A percentile compares a stretch with the other conserved stretches of the same genome.
Conservation (phyloP, 305 asterid species). For the Petunia hybrid region DNA sequence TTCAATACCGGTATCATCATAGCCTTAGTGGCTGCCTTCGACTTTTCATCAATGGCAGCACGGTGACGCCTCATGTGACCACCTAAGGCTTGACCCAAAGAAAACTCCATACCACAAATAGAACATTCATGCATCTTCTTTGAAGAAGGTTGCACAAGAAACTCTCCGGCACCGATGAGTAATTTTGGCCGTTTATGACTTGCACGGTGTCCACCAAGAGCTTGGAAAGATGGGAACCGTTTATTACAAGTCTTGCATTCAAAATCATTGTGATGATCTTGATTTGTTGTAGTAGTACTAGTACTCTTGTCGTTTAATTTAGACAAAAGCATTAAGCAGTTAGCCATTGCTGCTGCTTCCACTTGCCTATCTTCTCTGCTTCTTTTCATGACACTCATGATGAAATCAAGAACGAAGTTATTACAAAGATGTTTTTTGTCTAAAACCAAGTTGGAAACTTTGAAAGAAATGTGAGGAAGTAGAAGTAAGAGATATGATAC, state of each 20-base stretch:
- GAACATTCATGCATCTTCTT: conserved; percentile 38
- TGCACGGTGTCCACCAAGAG: conserved; percentile 47
- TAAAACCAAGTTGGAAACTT: too few relatives aligned
- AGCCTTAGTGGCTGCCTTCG: background rate
- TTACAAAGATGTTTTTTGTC: too few relatives aligned
- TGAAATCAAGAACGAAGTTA: too few relatives aligned
- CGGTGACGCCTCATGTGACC: conserved; percentile 37
- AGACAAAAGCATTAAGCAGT: conserved; percentile 43
- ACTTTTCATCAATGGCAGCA: conserved; percentile 11
- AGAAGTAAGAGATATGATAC: too few relatives aligned
- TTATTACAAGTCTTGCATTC: conserved; percentile 30
- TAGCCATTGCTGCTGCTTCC: conserved; percentile 30
- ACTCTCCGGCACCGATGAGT: conserved; percentile 20
- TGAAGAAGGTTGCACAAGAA: background rate
- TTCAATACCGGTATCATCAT: conserved; percentile 15
- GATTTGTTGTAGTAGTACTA: too few relatives aligned
- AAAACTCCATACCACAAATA: conserved; percentile 32
- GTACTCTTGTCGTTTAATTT: background rate
- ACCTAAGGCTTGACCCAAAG: conserved; percentile 31
- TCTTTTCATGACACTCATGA: too few relatives aligned
- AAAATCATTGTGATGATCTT: conserved; percentile 29
- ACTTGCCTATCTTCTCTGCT: background rate
- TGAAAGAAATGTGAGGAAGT: too few relatives aligned
- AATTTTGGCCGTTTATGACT: conserved; percentile 45
- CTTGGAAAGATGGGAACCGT: conserved; percentile 41